Evolutionary conservation across 495 filamentous ascomycete species (phyloP).

Genomic region (Penicillium diatomitis): DNA sequence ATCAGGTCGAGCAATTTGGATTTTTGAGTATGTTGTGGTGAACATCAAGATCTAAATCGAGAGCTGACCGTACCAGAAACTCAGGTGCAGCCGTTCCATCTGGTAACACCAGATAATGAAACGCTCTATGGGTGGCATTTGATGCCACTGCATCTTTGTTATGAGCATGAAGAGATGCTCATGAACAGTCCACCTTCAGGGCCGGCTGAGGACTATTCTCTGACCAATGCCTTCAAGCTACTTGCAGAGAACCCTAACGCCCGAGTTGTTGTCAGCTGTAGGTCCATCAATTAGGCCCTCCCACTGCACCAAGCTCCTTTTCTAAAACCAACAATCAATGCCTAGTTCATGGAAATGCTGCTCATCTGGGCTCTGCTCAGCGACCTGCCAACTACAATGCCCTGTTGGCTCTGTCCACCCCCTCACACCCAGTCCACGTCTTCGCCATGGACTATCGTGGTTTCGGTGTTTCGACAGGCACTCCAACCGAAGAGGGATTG

Average conservation of each 20-base stretch:
- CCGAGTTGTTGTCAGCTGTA: conserved; percentile 49
- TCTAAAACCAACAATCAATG: too few relatives aligned
- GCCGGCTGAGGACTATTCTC: conserved; percentile 30
- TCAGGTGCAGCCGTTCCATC: conserved; percentile 50
- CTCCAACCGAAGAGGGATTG: conserved; percentile 72
- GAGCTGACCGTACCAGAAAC: conserved; percentile 32
- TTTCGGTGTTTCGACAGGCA: conserved; percentile 72
- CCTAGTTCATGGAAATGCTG: conserved; percentile 41
- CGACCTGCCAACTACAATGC: conserved; percentile 35
- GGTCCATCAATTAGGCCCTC: not conserved
- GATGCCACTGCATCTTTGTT: conserved; percentile 46
- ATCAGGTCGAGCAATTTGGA: conserved; percentile 67
- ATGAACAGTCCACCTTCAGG: conserved; percentile 34
- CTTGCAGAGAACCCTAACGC: conserved; percentile 46
- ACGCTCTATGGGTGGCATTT: conserved; percentile 54
- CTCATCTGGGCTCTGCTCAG: conserved; percentile 36
- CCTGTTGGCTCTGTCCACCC: conserved; percentile 35
- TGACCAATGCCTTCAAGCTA: conserved; percentile 43
- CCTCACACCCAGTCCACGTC: conserved; percentile 49
- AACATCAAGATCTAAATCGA: not conserved
- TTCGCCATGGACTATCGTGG: conserved; percentile 83
- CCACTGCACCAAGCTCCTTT: not conserved
- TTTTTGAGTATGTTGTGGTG: conserved; percentile 56
- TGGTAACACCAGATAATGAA: conserved; percentile 49
- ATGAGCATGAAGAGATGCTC: conserved; percentile 37